Percentiles rank a stretch among this genome's conserved stretches.
Evolutionary conservation across 73 alveolate genomes (phyloP).

Genomic region (Paramecium caudatum): DNA sequence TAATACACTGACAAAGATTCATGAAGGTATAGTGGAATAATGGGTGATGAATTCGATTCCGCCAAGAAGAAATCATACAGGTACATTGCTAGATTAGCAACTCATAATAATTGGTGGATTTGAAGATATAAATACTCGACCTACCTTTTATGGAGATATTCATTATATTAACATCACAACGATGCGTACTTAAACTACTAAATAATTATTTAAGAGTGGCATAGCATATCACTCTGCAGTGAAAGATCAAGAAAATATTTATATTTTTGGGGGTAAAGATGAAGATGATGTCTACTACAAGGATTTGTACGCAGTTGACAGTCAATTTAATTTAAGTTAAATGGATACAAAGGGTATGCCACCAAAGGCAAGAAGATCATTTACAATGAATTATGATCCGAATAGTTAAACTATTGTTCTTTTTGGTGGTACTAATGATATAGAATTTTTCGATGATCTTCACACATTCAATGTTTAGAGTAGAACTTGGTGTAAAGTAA

Average conservation of each 20-base stretch:
- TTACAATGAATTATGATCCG: slow-evolving; percentile 26
- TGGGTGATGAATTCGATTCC: no score
- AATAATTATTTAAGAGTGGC: slow-evolving; percentile 6
- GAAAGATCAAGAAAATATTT: neutral
- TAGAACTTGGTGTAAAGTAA: slow-evolving; percentile 30
- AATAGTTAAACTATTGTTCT: slow-evolving; percentile 1
- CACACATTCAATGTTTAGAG: neutral
- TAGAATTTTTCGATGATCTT: neutral
- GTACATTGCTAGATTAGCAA: neutral
- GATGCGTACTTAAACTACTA: neutral
- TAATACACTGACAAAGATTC: no score
- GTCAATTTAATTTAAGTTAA: neutral
- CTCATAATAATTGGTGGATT: slow-evolving; percentile 41
- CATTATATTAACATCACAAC: neutral
- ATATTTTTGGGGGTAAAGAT: slow-evolving; percentile 43
- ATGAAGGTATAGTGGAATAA: no score
- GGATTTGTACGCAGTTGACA: neutral
- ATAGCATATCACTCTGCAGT: slow-evolving; percentile 1
- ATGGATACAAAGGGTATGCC: neutral
- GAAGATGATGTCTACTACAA: neutral
- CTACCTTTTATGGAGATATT: neutral
- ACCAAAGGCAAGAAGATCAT: slow-evolving; percentile 40
- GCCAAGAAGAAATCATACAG: slow-evolving; percentile 62
- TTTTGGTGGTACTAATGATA: slow-evolving; percentile 50
- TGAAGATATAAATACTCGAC: neutral